A percentile compares a stretch with the other conserved stretches of the same genome.
Conservation (phyloP, 768 basidiomycete genomes). For the Naematelia encephala region DNA sequence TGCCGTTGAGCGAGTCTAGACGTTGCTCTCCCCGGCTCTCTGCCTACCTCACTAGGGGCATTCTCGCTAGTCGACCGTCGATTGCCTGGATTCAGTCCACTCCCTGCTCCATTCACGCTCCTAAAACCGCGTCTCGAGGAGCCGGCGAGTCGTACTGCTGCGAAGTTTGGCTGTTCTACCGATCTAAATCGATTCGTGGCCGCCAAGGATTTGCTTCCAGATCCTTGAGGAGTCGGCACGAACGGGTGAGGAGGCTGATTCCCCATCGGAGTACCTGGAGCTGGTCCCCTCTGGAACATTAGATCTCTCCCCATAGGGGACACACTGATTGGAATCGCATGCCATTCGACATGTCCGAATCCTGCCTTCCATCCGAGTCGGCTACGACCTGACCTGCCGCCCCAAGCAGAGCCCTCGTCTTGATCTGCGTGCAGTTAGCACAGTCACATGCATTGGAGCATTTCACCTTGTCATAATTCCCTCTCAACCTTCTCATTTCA, state of each 20-base stretch:
- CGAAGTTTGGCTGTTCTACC: background rate
- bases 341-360: background rate
- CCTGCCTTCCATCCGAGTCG: background rate
- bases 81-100: too few species aligned
- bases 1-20: background rate
- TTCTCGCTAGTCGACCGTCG: background rate
- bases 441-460: background rate
- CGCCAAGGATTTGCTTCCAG: background rate
- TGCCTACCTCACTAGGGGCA: background rate
- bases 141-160: background rate
- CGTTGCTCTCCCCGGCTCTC: background rate
- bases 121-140: background rate
- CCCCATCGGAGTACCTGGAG: background rate
- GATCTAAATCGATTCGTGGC: background rate
- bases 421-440: background rate
- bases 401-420: constrained; percentile 3
- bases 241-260: constrained; percentile 2
- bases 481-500: constrained; percentile 1
- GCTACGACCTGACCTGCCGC: background rate
- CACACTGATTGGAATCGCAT: background rate
- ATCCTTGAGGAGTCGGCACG: background rate
- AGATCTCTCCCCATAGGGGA: background rate
- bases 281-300: background rate
- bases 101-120: background rate
- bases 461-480: constrained; percentile 5